Base-by-base conservation (phyloP, 2,329 filamentous ascomycete genomes). In the Claviceps monticola region DNA sequence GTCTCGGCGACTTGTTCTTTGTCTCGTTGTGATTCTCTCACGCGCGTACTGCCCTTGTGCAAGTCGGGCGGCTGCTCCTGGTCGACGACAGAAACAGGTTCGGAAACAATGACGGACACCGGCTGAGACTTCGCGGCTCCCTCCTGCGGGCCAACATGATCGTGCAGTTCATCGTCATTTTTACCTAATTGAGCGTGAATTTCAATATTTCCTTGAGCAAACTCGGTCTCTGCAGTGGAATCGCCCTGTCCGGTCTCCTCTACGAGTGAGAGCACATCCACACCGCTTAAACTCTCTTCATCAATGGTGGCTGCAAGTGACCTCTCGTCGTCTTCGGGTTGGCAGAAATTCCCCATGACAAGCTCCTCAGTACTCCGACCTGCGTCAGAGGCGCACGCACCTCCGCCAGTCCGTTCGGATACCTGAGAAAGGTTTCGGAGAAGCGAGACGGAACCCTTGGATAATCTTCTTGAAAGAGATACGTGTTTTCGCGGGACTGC, bases 251-350 rank as follows among this genome's bases (percentile, higher is more conserved):
- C 46, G 19, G 21, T 9, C 5, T 53, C 46, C n/a, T 44, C 43
- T 4, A 26, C 13, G 2, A 16, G 14, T 0, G 64, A 64, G 3
- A 60, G 66, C 14, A 63, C 63, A 23, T 68, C 68, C 2, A 63
- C 73, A 37, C 68, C 67, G 7, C 64, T 67, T 9, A 67, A 58
- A 57, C 74, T 78, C 55, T 76, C 66, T 2, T 71, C 70, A 54
- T 83, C 80, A 53, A 82, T 59, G 0, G 78, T 82, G 6, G 78
- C 80, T 29, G 72, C 75, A 34, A 83, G 58, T 1, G 80, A 83
- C 41, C 71, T 73, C 43, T 64, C 63, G 47, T 76, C 73, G 34
- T 71, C 67, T 21, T 72, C 67, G 1, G 63, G 47, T 64, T 64
- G 23, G 61, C 59, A 38, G 56, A 63, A 43, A 39, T 42, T 54